Evolutionary conservation across 345 rosid genomes (phyloP).

Genomic region (Zanthoxylum bungeanum): DNA sequence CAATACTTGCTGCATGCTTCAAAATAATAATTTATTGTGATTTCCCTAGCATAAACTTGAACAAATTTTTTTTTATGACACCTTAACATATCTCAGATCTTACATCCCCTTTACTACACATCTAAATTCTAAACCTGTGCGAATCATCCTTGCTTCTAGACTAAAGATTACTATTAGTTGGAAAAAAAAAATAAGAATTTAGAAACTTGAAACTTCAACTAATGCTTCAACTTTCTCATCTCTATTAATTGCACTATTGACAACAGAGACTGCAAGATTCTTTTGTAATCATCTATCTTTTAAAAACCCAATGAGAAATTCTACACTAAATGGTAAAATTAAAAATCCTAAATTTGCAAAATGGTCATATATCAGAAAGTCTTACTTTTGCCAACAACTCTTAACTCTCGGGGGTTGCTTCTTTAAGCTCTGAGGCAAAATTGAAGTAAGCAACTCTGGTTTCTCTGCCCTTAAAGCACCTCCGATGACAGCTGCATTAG

Average conservation of each 20-base stretch:
- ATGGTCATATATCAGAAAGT: background rate
- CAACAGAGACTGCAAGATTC: background rate
- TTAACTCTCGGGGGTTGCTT: slow-evolving; percentile 98
- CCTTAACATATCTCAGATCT: background rate
- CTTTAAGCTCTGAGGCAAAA: slow-evolving; percentile 85
- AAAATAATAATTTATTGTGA: background rate
- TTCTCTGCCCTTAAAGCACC: slow-evolving; percentile 97
- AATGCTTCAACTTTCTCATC: background rate
- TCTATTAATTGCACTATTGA: too few relatives aligned
- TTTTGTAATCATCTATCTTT: background rate
- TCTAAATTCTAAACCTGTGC: background rate
- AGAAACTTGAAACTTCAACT: background rate
- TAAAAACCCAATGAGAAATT: background rate
- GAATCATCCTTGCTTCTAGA: background rate
- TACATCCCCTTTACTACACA: background rate
- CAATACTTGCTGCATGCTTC: background rate
- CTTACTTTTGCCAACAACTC: slow-evolving; percentile 84
- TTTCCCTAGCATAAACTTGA: too few relatives aligned
- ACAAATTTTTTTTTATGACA: background rate
- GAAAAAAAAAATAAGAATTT: too few relatives aligned
- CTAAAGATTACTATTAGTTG: background rate
- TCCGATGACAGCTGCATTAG: slow-evolving; percentile 97
- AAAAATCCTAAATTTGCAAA: background rate
- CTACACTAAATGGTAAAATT: background rate
- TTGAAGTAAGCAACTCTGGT: slow-evolving; percentile 89